Evolutionary conservation across 2,329 filamentous ascomycete genomes (phyloP), one percentile per base, ranked within the genome.

Genomic region (Dactylellina cionopaga): DNA sequence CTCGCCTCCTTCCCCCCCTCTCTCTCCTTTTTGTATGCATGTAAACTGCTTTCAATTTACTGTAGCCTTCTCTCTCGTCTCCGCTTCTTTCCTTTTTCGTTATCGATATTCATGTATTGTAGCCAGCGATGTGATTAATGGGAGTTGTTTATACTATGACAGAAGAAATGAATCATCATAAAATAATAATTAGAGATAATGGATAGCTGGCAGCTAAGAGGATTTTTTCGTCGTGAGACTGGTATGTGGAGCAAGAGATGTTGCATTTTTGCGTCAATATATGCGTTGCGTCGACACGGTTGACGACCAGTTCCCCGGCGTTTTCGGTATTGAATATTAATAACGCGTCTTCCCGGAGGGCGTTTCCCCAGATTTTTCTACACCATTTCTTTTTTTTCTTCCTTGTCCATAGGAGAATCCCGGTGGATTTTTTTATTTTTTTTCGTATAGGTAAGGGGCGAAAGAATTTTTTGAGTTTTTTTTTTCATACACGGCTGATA

Each of bases 261-360:
- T 60, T 60, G 56, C 56, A 60, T 60, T 60, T 47, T 60, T 46
- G 17, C 19, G 13, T 22, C 44, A n/a, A n/a, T n/a, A n/a, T n/a
- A n/a, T n/a, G 13, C 7, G n/a, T 11, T 6, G 29, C 39, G 4
- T 19, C 15, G 17, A 17, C 43, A 37, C 22, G 56, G n/a, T n/a
- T n/a, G n/a, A n/a, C n/a, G n/a, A n/a, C n/a, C n/a, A n/a, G n/a
- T n/a, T n/a, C n/a, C n/a, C n/a, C n/a, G n/a, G n/a, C 39, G 15
- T 19, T 43, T 29, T 49, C 43, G 56, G 56, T 49, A 49, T 60
- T n/a, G n/a, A n/a, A n/a, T n/a, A n/a, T n/a, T n/a, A n/a, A n/a
- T n/a, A 4, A 22, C 15, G 4, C 39, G 13, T 19, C 22, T 43
- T n/a, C n/a, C n/a, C n/a, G n/a, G n/a, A n/a, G n/a, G n/a, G n/a